Evolutionary conservation across 83 land plant species (phyloP).

Genomic region (Isoetes engelmannii): DNA sequence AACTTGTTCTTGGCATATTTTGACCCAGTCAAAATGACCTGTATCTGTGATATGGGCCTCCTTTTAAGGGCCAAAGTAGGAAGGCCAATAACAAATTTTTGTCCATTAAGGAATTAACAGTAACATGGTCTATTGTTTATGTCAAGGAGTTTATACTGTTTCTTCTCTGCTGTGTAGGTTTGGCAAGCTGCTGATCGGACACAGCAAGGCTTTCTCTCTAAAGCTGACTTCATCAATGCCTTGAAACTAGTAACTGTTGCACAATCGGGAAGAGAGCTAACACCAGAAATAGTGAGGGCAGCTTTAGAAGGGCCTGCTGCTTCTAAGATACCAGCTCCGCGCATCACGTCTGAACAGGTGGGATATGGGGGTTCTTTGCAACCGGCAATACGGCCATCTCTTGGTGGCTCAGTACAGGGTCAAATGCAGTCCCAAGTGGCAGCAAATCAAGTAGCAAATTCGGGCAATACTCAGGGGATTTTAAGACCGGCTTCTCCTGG

Average conservation of each 20-base stretch:
- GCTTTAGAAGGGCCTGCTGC: background rate
- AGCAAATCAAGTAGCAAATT: background rate
- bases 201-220: constrained; percentile 6
- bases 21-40: too few relatives aligned
- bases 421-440: background rate
- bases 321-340: constrained; percentile 2
- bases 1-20: too few relatives aligned
- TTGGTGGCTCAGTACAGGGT: background rate
- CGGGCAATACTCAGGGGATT: background rate
- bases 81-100: too few relatives aligned
- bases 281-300: background rate
- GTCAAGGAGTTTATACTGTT: too few relatives aligned
- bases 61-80: too few relatives aligned
- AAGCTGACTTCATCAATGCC: background rate
- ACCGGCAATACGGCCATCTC: background rate
- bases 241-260: constrained; percentile 5
- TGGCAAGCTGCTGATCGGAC: constrained; percentile 5
- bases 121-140: too few relatives aligned
- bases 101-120: too few relatives aligned
- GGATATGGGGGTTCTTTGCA: constrained; percentile 2
- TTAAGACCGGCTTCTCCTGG: background rate
- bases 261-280: constrained; percentile 7
- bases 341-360: background rate
- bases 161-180: background rate
- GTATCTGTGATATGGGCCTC: too few relatives aligned